Evolutionary conservation across 176 grass and related monocot genomes (phyloP), one percentile per base, ranked within the genome.

Genomic region (Musa itinerans): DNA sequence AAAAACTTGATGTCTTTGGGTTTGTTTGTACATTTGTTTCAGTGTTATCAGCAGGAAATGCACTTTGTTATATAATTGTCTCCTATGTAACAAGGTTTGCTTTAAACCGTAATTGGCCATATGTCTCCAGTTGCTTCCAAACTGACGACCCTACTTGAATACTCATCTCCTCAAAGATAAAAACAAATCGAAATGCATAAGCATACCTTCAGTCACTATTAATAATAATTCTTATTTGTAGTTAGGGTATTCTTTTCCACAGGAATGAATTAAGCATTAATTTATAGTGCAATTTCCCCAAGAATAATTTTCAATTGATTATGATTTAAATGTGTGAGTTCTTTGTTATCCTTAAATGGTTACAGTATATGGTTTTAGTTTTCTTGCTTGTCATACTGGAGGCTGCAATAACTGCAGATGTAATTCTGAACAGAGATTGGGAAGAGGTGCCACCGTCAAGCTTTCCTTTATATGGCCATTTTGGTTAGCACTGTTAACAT

Each of bases 401-500:
- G 68, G 91, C 83, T 24, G 83, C 90, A 50, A 77, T 84, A 76
- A 85, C 88, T 55, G 68, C 78, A 11, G 95, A 99, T 84, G 74
- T 99, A 62, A 89, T 92, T 86, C 82, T 99, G 51, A 94, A 99
- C 84, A 84, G 66, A 76, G 82, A 82, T 54, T 99, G 91, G 95
- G 90, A 92, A 81, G 81, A 94, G 86, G 95, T 94, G 94, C 12
- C 11, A 1, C 21, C 49, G 15, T 73, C n/a, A 29, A 27, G 65
- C 23, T 73, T 25, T 55, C 55, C 5, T 21, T 54, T 2, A 14
- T 13, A 24, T 54, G 12, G 50, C 19, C 17, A 15, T 9, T 54
- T 54, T 74, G 25, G 12, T 11, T 22, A 19, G n/a, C 21, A 29
- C 26, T 25, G 6, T 11, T 22, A 19, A 27, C 21, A 29, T 54